Evolutionary conservation across 257 asterid genomes (phyloP).

Genomic region (Plantago ovata): DNA sequence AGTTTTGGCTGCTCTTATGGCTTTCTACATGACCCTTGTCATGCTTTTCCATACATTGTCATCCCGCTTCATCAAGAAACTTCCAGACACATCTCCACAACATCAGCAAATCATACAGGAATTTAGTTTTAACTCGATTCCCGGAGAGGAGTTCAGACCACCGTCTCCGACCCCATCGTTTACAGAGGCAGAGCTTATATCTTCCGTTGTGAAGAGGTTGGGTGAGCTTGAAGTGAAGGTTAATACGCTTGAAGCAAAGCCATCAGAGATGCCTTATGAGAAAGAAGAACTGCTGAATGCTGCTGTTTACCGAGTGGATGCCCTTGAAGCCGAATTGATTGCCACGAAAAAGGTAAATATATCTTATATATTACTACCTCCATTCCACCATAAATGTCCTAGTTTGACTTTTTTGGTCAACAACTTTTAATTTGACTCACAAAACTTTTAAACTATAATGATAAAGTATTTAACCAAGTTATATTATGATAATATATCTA

Average conservation of each 20-base stretch:
- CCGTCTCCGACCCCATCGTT: constrained; percentile 79
- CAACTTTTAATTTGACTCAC: no score
- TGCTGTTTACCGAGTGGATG: constrained; percentile 97
- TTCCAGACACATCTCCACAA: constrained; percentile 41
- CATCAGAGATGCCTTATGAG: constrained; percentile 90
- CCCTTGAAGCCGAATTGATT: constrained; percentile 92
- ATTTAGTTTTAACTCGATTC: constrained; percentile 37
- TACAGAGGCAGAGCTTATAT: constrained; percentile 73
- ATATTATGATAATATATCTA: no score
- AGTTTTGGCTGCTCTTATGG: constrained; percentile 55
- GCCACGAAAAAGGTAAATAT: constrained; percentile 83
- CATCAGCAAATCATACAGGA: constrained; percentile 38
- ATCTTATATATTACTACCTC: background rate
- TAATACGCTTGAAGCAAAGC: constrained; percentile 70
- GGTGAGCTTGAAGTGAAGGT: constrained; percentile 88
- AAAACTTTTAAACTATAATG: no score
- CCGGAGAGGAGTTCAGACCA: constrained; percentile 70
- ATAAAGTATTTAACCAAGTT: no score
- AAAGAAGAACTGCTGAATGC: constrained; percentile 90
- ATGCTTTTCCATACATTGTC: constrained; percentile 54
- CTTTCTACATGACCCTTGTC: constrained; percentile 64
- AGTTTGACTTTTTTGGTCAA: no score
- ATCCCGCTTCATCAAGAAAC: constrained; percentile 42
- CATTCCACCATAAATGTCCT: no score
- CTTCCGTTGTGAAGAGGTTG: constrained; percentile 75